Evolutionary conservation across 202 grass and related monocot species (phyloP).

Genomic region (Zizania palustris): DNA sequence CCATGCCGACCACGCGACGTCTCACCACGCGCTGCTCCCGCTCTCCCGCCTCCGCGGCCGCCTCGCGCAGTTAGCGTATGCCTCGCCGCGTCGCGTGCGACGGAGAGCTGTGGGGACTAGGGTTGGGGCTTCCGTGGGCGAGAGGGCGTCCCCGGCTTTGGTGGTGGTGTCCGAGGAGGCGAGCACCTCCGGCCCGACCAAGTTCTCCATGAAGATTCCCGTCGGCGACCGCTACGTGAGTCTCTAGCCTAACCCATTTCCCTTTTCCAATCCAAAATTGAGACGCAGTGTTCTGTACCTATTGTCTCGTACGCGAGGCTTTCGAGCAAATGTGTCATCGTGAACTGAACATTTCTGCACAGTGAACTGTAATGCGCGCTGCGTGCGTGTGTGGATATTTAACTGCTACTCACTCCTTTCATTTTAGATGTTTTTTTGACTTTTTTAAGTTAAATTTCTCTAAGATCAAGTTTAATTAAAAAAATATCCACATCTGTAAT

Average conservation of each 20-base stretch:
- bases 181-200: constrained; percentile 41
- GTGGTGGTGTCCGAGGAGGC: constrained; percentile 33
- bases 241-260: background rate
- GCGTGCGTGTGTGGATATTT: background rate
- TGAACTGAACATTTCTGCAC: background rate
- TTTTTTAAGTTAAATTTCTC: too few relatives aligned
- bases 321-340: background rate
- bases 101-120: constrained; percentile 25
- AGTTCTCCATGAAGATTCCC: constrained; percentile 76
- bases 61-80: constrained; percentile 24
- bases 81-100: constrained; percentile 36
- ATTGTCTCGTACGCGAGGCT: background rate
- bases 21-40: constrained; percentile 40
- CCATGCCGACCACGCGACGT: constrained; percentile 30
- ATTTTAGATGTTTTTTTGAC: too few relatives aligned
- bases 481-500: too few relatives aligned
- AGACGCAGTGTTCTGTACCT: background rate
- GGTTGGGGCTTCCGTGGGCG: constrained; percentile 31
- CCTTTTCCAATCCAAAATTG: background rate
- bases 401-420: background rate
- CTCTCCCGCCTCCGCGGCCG: constrained; percentile 37
- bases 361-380: background rate
- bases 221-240: constrained; percentile 84
- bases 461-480: too few relatives aligned
- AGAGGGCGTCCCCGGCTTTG: constrained; percentile 5